phyloP scores from a whole-genome alignment of 768 basidiomycete species.

The Lentinula raphanica region DNA sequence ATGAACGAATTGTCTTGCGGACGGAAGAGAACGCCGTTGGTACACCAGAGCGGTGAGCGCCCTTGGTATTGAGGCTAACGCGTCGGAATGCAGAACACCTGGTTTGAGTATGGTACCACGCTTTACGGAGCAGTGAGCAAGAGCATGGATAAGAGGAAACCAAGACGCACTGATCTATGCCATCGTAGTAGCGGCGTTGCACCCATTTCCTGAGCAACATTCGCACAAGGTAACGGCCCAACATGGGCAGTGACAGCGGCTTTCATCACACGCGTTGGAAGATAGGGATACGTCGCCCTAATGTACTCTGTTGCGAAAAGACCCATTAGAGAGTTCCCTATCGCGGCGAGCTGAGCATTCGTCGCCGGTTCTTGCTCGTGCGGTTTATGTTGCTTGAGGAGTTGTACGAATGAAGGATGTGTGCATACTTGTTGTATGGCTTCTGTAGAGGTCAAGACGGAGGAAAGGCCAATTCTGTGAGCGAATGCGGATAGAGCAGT shows the following conservation, averaged over 20 bases:
- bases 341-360: constrained; percentile 68
- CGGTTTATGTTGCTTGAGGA: constrained; percentile 55
- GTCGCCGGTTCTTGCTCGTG: constrained; percentile 48
- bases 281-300: constrained; percentile 75
- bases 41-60: constrained; percentile 86
- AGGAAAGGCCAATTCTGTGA: constrained; percentile 67
- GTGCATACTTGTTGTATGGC: constrained; percentile 72
- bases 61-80: constrained; percentile 81
- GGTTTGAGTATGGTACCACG: constrained; percentile 41
- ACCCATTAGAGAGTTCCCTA: constrained; percentile 88
- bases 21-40: constrained; percentile 77
- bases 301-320: constrained; percentile 86
- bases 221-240: constrained; percentile 77
- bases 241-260: constrained; percentile 90
- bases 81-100: constrained; percentile 72
- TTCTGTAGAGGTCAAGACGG: constrained; percentile 48
- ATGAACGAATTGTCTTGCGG: constrained; percentile 87
- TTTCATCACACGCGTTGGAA: constrained; percentile 88
- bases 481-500: constrained; percentile 72
- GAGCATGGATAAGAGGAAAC: background rate
- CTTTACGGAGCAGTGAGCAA: constrained; percentile 22
- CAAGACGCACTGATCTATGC: constrained; percentile 62
- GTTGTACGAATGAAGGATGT: constrained; percentile 60
- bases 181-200: constrained; percentile 73
- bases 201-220: constrained; percentile 83